Evolutionary conservation across 2,329 filamentous ascomycete species (phyloP).

Genomic region (Aspergillus novoparasiticus): DNA sequence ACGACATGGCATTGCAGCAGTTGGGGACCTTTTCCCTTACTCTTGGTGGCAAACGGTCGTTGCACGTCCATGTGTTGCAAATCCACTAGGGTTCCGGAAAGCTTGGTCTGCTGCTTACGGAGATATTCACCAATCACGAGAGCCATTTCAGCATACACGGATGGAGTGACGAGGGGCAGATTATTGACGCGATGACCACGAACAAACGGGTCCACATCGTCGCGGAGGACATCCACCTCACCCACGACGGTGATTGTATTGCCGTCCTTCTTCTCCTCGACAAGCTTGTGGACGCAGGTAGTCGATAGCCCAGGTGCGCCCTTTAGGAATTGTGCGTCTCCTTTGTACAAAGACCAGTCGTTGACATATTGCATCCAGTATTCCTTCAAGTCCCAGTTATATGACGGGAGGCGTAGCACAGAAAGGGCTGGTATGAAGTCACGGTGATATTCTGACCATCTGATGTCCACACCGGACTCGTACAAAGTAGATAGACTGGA

Average conservation of each 20-base stretch:
- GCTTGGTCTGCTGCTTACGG: background rate
- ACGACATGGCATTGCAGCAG: background rate
- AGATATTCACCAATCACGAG: background rate
- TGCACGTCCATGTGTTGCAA: slow-evolving; percentile 1
- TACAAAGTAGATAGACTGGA: slow-evolving; percentile 40
- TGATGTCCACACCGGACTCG: slow-evolving; percentile 40
- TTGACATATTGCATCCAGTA: slow-evolving; percentile 44
- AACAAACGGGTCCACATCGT: background rate
- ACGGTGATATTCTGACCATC: slow-evolving; percentile 49
- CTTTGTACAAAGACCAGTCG: slow-evolving; percentile 38
- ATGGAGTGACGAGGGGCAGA: background rate
- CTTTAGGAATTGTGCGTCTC: slow-evolving; percentile 28
- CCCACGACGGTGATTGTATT: background rate
- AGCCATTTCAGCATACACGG: background rate
- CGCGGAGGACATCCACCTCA: background rate
- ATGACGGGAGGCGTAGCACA: slow-evolving; percentile 40
- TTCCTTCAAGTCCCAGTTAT: slow-evolving; percentile 45
- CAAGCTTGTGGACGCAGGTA: slow-evolving; percentile 32
- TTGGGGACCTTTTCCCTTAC: background rate
- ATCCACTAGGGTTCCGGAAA: background rate
- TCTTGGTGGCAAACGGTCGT: background rate
- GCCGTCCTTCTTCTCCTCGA: slow-evolving; percentile 17
- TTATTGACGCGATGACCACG: slow-evolving; percentile 2
- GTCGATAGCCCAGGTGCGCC: slow-evolving; percentile 14
- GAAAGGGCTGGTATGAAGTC: slow-evolving; percentile 37